Evolutionary conservation across 768 basidiomycete genomes (phyloP).

Genomic region (Pulveroboletus sp.): DNA sequence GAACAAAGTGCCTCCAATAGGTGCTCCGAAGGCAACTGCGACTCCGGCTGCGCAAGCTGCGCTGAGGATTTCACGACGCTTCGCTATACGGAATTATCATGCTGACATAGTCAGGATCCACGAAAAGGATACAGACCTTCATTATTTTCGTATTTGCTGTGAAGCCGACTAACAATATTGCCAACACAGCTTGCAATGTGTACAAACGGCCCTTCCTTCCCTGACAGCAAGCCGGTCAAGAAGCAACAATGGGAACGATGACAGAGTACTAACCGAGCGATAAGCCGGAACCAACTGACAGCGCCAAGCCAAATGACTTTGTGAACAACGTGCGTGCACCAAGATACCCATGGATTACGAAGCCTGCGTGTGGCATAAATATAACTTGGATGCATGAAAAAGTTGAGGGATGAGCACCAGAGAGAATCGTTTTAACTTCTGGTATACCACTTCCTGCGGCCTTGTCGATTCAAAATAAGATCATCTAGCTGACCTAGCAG

Average conservation of each 20-base stretch:
- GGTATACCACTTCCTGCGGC: conserved; percentile 96
- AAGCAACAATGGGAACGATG: conserved; percentile 3
- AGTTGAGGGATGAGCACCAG: conserved; percentile 41
- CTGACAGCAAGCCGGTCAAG: conserved; percentile 23
- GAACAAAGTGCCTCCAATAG: conserved; percentile 89
- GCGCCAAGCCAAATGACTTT: conserved; percentile 82
- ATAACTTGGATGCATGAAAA: conserved; percentile 8
- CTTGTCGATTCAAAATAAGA: conserved; percentile 34
- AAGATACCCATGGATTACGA: conserved; percentile 96
- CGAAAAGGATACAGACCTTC: conserved; percentile 55
- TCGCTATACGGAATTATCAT: conserved; percentile 45
- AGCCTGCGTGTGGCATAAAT: conserved; percentile 45
- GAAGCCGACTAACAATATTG: conserved; percentile 85
- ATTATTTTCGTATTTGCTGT: conserved; percentile 89
- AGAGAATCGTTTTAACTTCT: conserved; percentile 92
- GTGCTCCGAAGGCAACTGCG: conserved; percentile 95
- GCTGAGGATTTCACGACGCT: conserved; percentile 89
- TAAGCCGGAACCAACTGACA: conserved; percentile 90
- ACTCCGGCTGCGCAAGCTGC: conserved; percentile 98
- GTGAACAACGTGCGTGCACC: conserved; percentile 86
- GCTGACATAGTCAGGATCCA: not conserved
- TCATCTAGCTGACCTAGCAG: not conserved
- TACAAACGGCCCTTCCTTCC: conserved; percentile 78
- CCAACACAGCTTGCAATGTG: conserved; percentile 92
- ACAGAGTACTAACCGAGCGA: conserved; percentile 54